phyloP scores from a whole-genome alignment of 352 stramenopile genomes.

The Globisporangium paddicum region DNA sequence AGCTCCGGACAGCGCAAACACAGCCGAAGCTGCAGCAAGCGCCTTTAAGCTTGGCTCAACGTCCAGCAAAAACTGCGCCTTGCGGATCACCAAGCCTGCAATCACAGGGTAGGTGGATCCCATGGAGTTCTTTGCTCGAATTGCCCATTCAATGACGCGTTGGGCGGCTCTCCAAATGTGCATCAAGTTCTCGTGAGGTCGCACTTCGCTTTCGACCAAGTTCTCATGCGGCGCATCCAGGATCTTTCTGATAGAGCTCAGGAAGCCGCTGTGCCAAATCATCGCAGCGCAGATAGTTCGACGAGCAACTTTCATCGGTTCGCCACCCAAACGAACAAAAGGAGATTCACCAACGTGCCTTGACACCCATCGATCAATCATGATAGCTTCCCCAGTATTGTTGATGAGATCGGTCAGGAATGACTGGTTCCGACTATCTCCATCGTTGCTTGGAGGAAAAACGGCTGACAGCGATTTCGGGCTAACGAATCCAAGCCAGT shows the following conservation, averaged over 20 bases:
- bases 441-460: conserved; percentile 15
- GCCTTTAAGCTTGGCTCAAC: conserved; percentile 76
- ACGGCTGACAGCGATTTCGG: conserved; percentile 41
- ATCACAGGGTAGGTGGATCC: conserved; percentile 79
- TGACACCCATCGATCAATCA: conserved; percentile 74
- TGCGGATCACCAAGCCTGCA: conserved; percentile 74
- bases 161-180: conserved; percentile 88
- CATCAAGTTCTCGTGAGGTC: conserved; percentile 86
- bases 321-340: conserved; percentile 70
- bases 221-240: conserved; percentile 29
- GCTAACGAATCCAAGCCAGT: conserved; percentile 58
- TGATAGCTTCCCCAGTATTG: conserved; percentile 43
- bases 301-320: conserved; percentile 85
- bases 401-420: conserved; percentile 76
- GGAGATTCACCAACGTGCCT: conserved; percentile 81
- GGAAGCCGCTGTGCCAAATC: conserved; percentile 85
- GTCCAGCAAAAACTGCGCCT: conserved; percentile 79
- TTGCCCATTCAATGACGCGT: conserved; percentile 86
- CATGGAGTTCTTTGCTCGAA: conserved; percentile 87
- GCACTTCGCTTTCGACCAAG: conserved; percentile 59
- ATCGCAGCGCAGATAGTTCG: conserved; percentile 83
- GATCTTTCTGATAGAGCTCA: conserved; percentile 54
- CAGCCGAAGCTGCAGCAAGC: conserved; percentile 58
- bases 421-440: conserved; percentile 16
- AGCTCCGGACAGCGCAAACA: conserved; percentile 43